Conservation (phyloP, 805 yeast genomes). For the Candida ipomoeae region DNA sequence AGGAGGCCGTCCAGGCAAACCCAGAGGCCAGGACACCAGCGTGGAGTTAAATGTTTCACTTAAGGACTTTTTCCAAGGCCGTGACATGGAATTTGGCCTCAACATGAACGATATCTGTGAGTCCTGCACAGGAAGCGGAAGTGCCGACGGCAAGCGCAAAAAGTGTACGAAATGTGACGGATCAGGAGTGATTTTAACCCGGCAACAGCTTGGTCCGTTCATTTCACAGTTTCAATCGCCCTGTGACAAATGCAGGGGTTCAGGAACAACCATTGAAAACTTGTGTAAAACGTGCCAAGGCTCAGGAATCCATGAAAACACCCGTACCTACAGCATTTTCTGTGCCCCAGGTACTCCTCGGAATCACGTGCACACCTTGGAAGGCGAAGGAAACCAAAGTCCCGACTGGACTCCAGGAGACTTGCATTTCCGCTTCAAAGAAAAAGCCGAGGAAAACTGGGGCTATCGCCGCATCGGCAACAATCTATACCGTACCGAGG, state of each 20-base stretch:
- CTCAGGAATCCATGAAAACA: slow-evolving; percentile 51
- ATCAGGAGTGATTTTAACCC: slow-evolving; percentile 59
- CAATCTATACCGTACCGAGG: slow-evolving; percentile 77
- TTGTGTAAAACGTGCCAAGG: slow-evolving; percentile 74
- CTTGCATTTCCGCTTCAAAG: slow-evolving; percentile 57
- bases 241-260: slow-evolving; percentile 79
- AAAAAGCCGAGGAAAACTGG: slow-evolving; percentile 53
- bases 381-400: slow-evolving; percentile 77
- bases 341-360: slow-evolving; percentile 70
- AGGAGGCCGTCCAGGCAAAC: slow-evolving; percentile 38
- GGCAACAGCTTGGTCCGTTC: slow-evolving; percentile 84
- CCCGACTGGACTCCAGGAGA: slow-evolving; percentile 87
- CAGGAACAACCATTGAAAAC: slow-evolving; percentile 62
- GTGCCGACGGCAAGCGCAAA: slow-evolving; percentile 69
- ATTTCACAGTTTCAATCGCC: slow-evolving; percentile 74
- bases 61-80: slow-evolving; percentile 70
- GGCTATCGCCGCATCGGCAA: slow-evolving; percentile 83
- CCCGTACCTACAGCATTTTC: slow-evolving; percentile 55
- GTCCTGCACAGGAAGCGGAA: slow-evolving; percentile 79
- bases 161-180: slow-evolving; percentile 73
- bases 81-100: slow-evolving; percentile 52
- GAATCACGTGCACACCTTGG: slow-evolving; percentile 51
- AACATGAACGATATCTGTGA: slow-evolving; percentile 73
- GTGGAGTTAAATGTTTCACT: slow-evolving; percentile 55
- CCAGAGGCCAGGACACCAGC: slow-evolving; percentile 59